Evolutionary conservation across 192 early-diverging fungal genomes (phyloP).

Genomic region (Podila minutissima): DNA sequence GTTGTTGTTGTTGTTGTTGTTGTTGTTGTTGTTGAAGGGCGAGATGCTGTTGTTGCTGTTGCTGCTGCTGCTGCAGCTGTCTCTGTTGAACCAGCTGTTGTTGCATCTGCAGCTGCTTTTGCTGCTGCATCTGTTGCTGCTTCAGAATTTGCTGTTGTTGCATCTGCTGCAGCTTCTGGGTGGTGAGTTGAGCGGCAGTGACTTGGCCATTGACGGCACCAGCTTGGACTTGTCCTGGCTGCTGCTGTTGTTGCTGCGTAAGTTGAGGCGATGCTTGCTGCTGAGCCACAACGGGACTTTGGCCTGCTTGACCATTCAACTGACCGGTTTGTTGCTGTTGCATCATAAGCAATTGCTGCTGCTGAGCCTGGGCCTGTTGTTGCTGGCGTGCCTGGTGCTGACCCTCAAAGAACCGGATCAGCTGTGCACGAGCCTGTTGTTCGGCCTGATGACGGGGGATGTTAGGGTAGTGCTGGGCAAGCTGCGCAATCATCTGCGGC

Average conservation of each 20-base stretch:
- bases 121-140: constrained; percentile 35
- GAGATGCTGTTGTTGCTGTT: constrained; percentile 19
- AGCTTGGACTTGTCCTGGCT: constrained; percentile 9
- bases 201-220: constrained; percentile 41
- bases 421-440: constrained; percentile 43
- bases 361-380: constrained; percentile 7
- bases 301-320: constrained; percentile 26
- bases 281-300: constrained; percentile 9
- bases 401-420: constrained; percentile 52
- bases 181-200: constrained; percentile 26
- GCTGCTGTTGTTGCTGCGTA: constrained; percentile 7
- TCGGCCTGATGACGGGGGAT: constrained; percentile 39
- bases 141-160: constrained; percentile 33
- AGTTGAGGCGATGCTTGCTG: constrained; percentile 48
- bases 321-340: constrained; percentile 25
- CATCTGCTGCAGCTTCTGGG: constrained; percentile 22
- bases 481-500: constrained; percentile 44
- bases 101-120: constrained; percentile 23
- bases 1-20: constrained; percentile 14
- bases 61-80: constrained; percentile 22
- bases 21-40: constrained; percentile 24
- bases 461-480: constrained; percentile 37
- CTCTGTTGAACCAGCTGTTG: constrained; percentile 29
- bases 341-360: neutral
- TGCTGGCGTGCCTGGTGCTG: constrained; percentile 35